These are phyloP conservation scores for Obelidium mucronatum DNA, from an alignment of 192 early-diverging fungal species.

Conservation along the genomic window DNA sequence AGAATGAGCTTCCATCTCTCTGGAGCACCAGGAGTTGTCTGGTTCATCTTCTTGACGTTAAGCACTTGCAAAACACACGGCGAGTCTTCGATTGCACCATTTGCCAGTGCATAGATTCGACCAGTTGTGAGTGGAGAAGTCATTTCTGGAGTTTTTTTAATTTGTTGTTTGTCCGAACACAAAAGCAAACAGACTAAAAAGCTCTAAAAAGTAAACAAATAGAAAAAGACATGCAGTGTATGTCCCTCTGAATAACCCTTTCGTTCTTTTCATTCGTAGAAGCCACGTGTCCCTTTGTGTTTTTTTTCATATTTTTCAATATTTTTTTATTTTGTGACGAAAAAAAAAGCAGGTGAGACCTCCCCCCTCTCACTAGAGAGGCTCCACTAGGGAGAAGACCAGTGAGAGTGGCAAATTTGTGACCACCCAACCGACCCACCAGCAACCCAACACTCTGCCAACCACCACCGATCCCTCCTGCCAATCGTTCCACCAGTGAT, in stretches of 20 bases:
- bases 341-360: not conserved
- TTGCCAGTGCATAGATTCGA: slow-evolving; percentile 2
- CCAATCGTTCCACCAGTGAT: too few species aligned
- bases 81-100: not conserved
- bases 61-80: slow-evolving; percentile 53
- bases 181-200: too few species aligned
- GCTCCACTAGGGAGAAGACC: not conserved
- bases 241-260: not conserved
- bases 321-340: not conserved
- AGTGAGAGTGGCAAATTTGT: not conserved
- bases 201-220: too few species aligned
- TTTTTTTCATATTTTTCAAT: not conserved
- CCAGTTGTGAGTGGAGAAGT: not conserved
- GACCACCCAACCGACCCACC: not conserved
- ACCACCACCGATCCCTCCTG: not conserved
- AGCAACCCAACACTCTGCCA: not conserved
- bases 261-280: not conserved
- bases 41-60: slow-evolving; percentile 52
- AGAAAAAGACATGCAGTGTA: not conserved
- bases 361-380: not conserved
- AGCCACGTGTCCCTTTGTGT: not conserved
- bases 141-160: not conserved
- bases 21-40: not conserved
- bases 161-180: too few species aligned
- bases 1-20: slow-evolving; percentile 61